These are phyloP conservation scores for Carex scoparia DNA, from an alignment of 176 grass and related monocot genomes.

Conservation along the genomic window DNA sequence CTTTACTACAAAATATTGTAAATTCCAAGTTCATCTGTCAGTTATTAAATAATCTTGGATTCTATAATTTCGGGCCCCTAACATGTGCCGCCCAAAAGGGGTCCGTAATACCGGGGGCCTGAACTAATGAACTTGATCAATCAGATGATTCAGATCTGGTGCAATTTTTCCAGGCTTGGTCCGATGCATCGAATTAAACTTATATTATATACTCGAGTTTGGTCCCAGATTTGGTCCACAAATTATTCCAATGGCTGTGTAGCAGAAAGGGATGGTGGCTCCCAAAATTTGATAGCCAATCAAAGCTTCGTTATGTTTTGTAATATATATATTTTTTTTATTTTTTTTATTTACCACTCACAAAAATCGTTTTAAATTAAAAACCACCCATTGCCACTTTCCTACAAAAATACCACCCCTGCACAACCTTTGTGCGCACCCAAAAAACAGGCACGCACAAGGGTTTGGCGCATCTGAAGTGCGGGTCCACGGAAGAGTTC, in stretches of 20 bases:
- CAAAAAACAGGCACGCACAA: too few species aligned
- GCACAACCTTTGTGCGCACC: too few species aligned
- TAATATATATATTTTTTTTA: too few species aligned
- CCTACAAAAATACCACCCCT: too few species aligned
- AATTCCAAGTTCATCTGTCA: too few species aligned
- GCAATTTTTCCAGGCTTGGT: background rate
- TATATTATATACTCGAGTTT: background rate
- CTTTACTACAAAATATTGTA: too few species aligned
- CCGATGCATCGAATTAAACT: background rate
- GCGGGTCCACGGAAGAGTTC: too few species aligned
- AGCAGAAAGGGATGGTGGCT: background rate
- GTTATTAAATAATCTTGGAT: background rate
- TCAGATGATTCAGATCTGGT: background rate
- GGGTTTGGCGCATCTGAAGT: too few species aligned
- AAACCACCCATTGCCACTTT: too few species aligned
- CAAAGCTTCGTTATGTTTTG: background rate
- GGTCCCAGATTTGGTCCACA: background rate
- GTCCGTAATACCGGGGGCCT: background rate
- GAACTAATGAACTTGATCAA: background rate
- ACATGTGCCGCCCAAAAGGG: background rate
- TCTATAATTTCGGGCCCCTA: background rate
- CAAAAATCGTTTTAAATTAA: too few species aligned
- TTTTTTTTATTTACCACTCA: too few species aligned
- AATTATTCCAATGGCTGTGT: background rate
- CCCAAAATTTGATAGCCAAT: background rate